These are phyloP conservation scores for Exophiala phaeomuriformis DNA, from an alignment of 2,329 filamentous ascomycete genomes.

Conservation along the genomic window DNA sequence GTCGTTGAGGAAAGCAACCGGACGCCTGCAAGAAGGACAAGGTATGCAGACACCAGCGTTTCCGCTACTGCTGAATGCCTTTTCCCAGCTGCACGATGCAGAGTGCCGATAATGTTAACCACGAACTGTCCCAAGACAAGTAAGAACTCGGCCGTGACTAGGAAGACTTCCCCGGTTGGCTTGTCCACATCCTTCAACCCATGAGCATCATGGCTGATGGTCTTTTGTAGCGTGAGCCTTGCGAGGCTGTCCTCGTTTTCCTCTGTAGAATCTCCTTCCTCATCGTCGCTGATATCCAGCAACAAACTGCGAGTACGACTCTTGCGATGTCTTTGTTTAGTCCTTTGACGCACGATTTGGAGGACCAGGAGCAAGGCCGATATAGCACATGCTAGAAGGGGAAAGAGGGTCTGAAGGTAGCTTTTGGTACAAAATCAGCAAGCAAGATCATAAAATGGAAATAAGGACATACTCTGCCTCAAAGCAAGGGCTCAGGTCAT, in stretches of 20 bases:
- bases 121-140: constrained; percentile 65
- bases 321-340: constrained; percentile 3
- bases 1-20: constrained; percentile 58
- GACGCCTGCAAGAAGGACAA: constrained; percentile 63
- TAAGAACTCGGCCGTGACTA: constrained; percentile 66
- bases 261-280: constrained; percentile 39
- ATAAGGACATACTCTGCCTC: constrained; percentile 44
- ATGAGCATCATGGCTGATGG: constrained; percentile 43
- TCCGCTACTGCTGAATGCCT: constrained; percentile 40
- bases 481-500: constrained; percentile 58
- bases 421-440: constrained; percentile 39
- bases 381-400: constrained; percentile 60
- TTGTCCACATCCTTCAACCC: constrained; percentile 63
- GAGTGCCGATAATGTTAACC: constrained; percentile 52
- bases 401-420: constrained; percentile 73
- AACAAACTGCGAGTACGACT: constrained; percentile 27
- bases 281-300: constrained; percentile 50
- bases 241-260: constrained; percentile 43
- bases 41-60: constrained; percentile 72
- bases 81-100: not conserved
- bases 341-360: constrained; percentile 4
- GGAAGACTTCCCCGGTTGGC: constrained; percentile 63
- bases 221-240: constrained; percentile 49
- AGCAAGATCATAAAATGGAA: not conserved
- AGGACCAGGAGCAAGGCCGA: constrained; percentile 51